Evolutionary conservation across 768 basidiomycete species (phyloP), one percentile per base, ranked within the genome.

Genomic region (Naganishia randhawae): DNA sequence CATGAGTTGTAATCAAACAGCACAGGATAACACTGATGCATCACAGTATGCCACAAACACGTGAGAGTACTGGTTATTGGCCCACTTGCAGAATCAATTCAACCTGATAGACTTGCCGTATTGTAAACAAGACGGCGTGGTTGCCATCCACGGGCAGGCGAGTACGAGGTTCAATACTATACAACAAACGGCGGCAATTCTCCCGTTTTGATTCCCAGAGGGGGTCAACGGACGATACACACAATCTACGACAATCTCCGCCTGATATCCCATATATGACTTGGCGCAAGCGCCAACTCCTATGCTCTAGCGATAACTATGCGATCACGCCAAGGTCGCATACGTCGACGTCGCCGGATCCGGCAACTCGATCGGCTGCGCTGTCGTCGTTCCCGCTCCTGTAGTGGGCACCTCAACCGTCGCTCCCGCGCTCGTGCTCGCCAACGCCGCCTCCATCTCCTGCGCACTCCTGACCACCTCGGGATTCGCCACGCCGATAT

Each of bases 341-440:
- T 61, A 61, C 25, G 57, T 41, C 57, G 57, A n/a, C n/a, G 57
- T 61, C 57, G 57, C 37, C 19, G 57, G 37, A 61, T 61, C 57
- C 37, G 57, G 57, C n/a, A 61, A 35, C 37, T 61, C 57, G 1
- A 61, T 37, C n/a, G 22, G 37, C 13, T 25, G 22, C 57, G 57
- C 39, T n/a, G n/a, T n/a, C n/a, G n/a, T n/a, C n/a, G n/a, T n/a
- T 11, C 27, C 57, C 6, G 17, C 33, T 13, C n/a, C 35, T 2
- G 9, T 13, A 8, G 35, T 19, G 7, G 37, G 22, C 31, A 61
- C 57, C 39, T 61, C 57, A 25, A 41, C 57, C 8, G 57, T 61
- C 57, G 37, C 8, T 10, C 57, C 39, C 37, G 35, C 57, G 19
- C 22, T 61, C 37, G 57, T 61, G 14, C 17, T 39, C 57, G 57